Evolutionary conservation across 2,329 filamentous ascomycete genomes (phyloP).

Genomic region (Aureobasidium sp.): DNA sequence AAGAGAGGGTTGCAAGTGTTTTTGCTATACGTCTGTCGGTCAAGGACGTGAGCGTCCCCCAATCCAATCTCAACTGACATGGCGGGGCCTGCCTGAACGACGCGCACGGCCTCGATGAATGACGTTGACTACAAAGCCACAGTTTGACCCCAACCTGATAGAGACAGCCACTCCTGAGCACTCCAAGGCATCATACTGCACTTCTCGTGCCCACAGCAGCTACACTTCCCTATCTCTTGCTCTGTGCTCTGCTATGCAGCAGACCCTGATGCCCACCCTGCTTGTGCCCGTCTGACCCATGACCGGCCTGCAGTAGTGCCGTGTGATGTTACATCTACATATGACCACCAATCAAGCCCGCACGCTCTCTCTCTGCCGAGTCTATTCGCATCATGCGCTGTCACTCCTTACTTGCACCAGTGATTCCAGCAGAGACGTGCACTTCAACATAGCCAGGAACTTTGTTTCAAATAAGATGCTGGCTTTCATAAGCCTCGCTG

Average conservation of each 20-base stretch:
- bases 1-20: neutral
- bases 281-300: neutral
- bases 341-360: slow-evolving; percentile 11
- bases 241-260: neutral
- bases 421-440: neutral
- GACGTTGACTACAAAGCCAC: neutral
- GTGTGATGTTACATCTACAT: neutral
- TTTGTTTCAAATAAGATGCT: neutral
- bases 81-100: slow-evolving; percentile 1
- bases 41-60: neutral
- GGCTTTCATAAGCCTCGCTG: neutral
- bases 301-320: neutral
- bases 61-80: neutral
- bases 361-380: slow-evolving; percentile 8
- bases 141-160: too few species aligned
- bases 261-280: neutral
- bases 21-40: neutral
- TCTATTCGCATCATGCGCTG: neutral
- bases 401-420: neutral
- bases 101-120: neutral
- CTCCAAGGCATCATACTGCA: neutral
- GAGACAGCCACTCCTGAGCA: neutral
- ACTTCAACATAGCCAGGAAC: neutral
- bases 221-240: neutral
- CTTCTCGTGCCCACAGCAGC: neutral